These are phyloP conservation scores for Deinandra increscens DNA, from an alignment of 129 eudicot species.

Conservation along the genomic window DNA sequence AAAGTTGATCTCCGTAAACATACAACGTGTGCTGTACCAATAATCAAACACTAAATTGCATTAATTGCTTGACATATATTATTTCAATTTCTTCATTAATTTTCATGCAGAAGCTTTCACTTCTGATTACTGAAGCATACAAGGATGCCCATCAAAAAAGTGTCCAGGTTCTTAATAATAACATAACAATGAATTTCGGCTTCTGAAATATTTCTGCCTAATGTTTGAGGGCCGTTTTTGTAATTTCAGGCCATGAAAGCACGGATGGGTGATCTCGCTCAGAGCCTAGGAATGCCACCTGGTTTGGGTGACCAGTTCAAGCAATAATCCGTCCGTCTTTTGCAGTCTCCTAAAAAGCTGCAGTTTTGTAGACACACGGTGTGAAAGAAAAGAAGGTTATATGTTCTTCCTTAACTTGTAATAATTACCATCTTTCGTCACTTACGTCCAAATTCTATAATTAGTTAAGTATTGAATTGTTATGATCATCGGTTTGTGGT, in stretches of 20 bases:
- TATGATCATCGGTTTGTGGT: not conserved
- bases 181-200: not conserved
- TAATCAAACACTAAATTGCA: not conserved
- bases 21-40: not conserved
- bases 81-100: not conserved
- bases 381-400: conserved; percentile 26
- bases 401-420: conserved; percentile 15
- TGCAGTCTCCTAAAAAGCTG: conserved; percentile 23
- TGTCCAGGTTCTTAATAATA: conserved; percentile 43
- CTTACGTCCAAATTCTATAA: not conserved
- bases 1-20: not conserved
- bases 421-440: not conserved
- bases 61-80: not conserved
- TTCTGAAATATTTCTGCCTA: not conserved
- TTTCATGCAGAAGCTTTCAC: conserved; percentile 65
- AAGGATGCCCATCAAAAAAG: conserved; percentile 90
- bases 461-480: not conserved
- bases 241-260: conserved; percentile 80
- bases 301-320: conserved; percentile 73
- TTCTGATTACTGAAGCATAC: conserved; percentile 83
- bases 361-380: conserved; percentile 46
- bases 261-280: conserved; percentile 92
- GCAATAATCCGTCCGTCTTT: conserved; percentile 34
- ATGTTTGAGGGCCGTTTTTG: not conserved
- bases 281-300: conserved; percentile 91